A percentile compares a stretch with the other conserved stretches of the same genome.
Conservation (phyloP, 306 rosid genomes). For the Quercus mongolica region DNA sequence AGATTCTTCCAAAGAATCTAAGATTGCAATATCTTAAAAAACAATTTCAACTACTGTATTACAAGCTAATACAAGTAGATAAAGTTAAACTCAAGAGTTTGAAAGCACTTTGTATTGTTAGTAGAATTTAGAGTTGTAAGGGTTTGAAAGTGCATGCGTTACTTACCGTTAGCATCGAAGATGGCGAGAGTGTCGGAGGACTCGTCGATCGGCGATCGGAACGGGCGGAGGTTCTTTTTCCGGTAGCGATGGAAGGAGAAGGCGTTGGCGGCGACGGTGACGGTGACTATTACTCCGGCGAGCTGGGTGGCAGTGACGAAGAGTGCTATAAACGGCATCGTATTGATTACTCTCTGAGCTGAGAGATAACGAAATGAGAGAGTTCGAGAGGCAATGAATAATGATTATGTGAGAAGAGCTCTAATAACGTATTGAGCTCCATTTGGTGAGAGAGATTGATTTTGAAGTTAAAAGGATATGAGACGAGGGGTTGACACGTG, state of each 20-base stretch:
- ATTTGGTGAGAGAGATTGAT: no score
- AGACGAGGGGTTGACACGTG: no score
- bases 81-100: no score
- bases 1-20: background rate
- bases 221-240: conserved; percentile 57
- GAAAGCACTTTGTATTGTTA: no score
- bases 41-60: background rate
- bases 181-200: conserved; percentile 63
- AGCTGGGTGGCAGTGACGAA: conserved; percentile 75
- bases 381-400: no score
- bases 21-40: background rate
- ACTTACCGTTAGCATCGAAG: conserved; percentile 52
- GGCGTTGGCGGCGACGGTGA: conserved; percentile 76
- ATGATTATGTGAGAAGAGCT: no score
- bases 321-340: conserved; percentile 55
- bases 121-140: no score
- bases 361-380: no score
- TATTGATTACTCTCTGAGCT: no score
- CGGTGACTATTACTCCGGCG: conserved; percentile 57
- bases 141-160: background rate
- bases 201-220: conserved; percentile 75
- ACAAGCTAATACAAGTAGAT: background rate
- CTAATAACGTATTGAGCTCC: no score
- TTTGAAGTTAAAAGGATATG: no score
- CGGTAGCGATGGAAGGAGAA: conserved; percentile 63